Evolutionary conservation across 2,329 filamentous ascomycete species (phyloP).

Genomic region (Rhexocercosporidium sp.): DNA sequence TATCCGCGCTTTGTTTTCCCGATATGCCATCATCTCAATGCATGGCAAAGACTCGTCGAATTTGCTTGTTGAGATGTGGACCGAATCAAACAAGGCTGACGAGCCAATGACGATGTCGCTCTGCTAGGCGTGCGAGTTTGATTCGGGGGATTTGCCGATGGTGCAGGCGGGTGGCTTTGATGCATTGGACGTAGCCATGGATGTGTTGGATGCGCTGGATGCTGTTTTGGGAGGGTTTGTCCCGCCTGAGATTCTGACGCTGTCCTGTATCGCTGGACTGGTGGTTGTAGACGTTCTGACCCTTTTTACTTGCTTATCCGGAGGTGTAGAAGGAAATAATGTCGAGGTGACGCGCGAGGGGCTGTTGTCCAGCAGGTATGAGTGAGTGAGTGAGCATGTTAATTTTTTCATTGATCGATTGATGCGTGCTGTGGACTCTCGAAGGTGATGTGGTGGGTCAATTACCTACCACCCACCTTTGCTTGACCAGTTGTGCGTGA

Average conservation of each 20-base stretch:
- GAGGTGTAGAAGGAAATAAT: background rate
- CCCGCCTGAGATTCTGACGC: too few species aligned
- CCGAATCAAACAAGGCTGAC: background rate
- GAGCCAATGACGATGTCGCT: background rate
- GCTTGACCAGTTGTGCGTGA: background rate
- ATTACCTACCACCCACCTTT: background rate
- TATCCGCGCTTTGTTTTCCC: background rate
- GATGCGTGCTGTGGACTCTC: background rate
- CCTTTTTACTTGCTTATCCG: background rate
- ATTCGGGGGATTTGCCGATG: slow-evolving; percentile 5
- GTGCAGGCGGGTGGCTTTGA: background rate
- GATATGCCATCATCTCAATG: slow-evolving; percentile 4
- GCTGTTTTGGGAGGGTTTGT: background rate
- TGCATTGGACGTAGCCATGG: too few species aligned
- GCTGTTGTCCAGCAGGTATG: background rate
- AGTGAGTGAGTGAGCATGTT: background rate
- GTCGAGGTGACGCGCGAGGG: background rate
- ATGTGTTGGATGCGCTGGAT: background rate
- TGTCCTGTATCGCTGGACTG: too few species aligned
- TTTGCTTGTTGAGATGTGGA: background rate
- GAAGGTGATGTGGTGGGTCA: background rate
- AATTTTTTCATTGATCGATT: background rate
- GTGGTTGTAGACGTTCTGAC: too few species aligned
- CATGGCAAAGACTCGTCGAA: slow-evolving; percentile 8
- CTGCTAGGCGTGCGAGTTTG: background rate